These are phyloP conservation scores for Cordyceps javanica DNA, from an alignment of 2,329 filamentous ascomycete genomes.

Conservation along the genomic window DNA sequence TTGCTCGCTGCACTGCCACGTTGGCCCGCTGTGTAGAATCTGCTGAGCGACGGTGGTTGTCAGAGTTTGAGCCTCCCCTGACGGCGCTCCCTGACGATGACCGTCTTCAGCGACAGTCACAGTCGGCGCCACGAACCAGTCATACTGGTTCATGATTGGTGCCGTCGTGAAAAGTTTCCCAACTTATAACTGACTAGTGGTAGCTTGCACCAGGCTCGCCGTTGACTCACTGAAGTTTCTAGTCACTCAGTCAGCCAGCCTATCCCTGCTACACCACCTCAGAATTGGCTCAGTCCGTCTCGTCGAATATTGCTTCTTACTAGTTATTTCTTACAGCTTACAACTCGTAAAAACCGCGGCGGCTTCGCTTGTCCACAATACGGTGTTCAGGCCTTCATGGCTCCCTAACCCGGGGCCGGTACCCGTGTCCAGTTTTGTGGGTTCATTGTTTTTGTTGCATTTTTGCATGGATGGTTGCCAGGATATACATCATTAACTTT, in stretches of 20 bases:
- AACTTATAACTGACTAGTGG: neutral
- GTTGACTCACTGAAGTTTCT: neutral
- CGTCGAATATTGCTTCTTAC: neutral
- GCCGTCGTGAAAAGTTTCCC: neutral
- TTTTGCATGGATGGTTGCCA: too few species aligned
- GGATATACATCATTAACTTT: neutral
- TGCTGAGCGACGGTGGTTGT: neutral
- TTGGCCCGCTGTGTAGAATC: neutral
- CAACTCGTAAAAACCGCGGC: neutral
- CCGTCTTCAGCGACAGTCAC: too few species aligned
- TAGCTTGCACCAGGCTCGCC: neutral
- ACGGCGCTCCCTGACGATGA: neutral
- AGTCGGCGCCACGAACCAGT: slow-evolving; percentile 1
- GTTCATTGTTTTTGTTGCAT: neutral
- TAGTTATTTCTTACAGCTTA: neutral
- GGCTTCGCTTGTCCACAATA: neutral
- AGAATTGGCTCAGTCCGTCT: too few species aligned
- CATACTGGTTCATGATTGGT: neutral
- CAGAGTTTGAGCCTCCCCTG: too few species aligned
- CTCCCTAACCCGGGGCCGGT: neutral
- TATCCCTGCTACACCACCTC: neutral
- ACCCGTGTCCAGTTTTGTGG: slow-evolving; percentile 11
- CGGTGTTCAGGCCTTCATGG: neutral
- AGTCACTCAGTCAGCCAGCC: neutral
- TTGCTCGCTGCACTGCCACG: neutral